phyloP scores from a whole-genome alignment of 2,329 filamentous ascomycete species.

The Fusarium agapanthi region DNA sequence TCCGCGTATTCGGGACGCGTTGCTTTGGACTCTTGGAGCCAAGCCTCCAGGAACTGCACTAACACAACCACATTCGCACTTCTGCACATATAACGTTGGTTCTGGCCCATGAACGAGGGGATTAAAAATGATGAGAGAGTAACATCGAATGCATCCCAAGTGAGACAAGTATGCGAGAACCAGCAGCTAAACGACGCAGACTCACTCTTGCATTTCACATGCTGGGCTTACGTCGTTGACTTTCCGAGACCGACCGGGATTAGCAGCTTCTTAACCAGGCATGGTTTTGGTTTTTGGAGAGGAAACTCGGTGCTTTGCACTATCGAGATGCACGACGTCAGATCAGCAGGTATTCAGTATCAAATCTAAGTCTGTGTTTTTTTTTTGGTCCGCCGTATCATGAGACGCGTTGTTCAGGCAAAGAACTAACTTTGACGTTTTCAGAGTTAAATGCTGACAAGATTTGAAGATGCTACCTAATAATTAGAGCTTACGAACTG shows the following conservation, averaged over 20 bases:
- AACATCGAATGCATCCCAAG: background rate
- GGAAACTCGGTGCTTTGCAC: conserved; percentile 20
- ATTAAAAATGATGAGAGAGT: conserved; percentile 1
- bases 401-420: conserved; percentile 8
- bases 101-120: background rate
- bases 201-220: conserved; percentile 12
- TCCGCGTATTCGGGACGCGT: conserved; percentile 18
- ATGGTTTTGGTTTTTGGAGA: background rate
- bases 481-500: background rate
- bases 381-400: background rate
- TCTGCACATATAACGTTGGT: background rate
- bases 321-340: conserved; percentile 25
- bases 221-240: conserved; percentile 34
- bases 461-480: background rate
- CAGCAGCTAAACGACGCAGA: conserved; percentile 3
- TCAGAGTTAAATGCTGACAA: conserved; percentile 2
- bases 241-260: conserved; percentile 8
- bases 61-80: background rate
- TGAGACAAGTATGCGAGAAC: conserved; percentile 20
- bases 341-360: conserved; percentile 13
- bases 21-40: background rate
- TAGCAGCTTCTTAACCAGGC: background rate
- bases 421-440: background rate
- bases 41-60: background rate
- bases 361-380: background rate